Evolutionary conservation across 805 yeast genomes (phyloP).

Genomic region (Pichia insulana): DNA sequence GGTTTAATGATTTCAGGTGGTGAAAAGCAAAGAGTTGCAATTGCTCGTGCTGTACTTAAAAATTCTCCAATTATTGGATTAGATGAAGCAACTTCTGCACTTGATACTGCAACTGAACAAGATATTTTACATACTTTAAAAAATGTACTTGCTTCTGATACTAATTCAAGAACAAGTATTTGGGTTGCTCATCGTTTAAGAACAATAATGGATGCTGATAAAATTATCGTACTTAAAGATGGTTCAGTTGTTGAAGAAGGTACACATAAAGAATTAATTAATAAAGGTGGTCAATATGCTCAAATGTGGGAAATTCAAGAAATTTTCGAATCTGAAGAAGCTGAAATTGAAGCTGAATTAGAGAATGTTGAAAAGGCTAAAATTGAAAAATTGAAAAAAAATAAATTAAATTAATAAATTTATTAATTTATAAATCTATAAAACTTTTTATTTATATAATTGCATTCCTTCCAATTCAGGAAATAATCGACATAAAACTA

Average conservation of each 20-base stretch:
- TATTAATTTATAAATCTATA: neutral
- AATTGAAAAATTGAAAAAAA: neutral
- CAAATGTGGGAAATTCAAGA: slow-evolving; percentile 93
- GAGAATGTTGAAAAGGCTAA: neutral
- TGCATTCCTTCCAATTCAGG: slow-evolving; percentile 8
- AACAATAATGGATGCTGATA: slow-evolving; percentile 90
- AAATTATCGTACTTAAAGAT: slow-evolving; percentile 74
- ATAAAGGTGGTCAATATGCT: slow-evolving; percentile 54
- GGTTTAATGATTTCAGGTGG: slow-evolving; percentile 99
- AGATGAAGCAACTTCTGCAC: slow-evolving; percentile 94
- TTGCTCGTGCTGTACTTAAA: slow-evolving; percentile 82
- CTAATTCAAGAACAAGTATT: slow-evolving; percentile 53
- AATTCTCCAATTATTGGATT: slow-evolving; percentile 85
- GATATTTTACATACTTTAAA: slow-evolving; percentile 68
- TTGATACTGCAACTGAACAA: slow-evolving; percentile 95
- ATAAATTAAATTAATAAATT: neutral
- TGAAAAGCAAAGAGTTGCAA: slow-evolving; percentile 91
- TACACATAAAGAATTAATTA: slow-evolving; percentile 56
- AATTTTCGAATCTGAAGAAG: slow-evolving; percentile 7
- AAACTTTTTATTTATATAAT: slow-evolving; percentile 1
- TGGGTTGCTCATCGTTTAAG: slow-evolving; percentile 91
- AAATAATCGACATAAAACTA: slow-evolving; percentile 4
- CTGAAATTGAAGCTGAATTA: slow-evolving; percentile 3
- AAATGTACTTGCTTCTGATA: slow-evolving; percentile 43
- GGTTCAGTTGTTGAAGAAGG: slow-evolving; percentile 89